Conservation (phyloP, 2,329 filamentous ascomycete genomes). For the Ilyonectria destructans region DNA sequence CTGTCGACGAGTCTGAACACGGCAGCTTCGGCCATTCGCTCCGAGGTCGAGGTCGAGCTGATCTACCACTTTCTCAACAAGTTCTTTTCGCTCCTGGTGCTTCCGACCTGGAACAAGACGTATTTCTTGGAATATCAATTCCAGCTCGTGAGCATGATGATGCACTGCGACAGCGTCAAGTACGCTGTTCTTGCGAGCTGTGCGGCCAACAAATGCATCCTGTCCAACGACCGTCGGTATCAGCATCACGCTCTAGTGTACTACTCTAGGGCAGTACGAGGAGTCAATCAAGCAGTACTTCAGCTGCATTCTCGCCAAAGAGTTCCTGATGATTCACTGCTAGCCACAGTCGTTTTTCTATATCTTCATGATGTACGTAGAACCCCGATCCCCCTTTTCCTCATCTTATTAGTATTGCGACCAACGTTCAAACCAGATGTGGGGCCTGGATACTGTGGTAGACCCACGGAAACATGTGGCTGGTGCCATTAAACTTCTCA, state of each 20-base stretch:
- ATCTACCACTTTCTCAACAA: slow-evolving; percentile 32
- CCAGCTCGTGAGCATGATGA: slow-evolving; percentile 29
- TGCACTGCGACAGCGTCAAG: slow-evolving; percentile 27
- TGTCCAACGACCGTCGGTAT: slow-evolving; percentile 20
- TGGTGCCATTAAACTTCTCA: slow-evolving; percentile 29
- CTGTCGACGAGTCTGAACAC: too few relatives aligned
- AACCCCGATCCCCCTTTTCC: background rate
- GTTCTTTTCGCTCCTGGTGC: slow-evolving; percentile 22
- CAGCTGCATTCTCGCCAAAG: background rate
- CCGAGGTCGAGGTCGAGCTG: slow-evolving; percentile 24
- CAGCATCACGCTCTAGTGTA: slow-evolving; percentile 21
- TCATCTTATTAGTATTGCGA: too few relatives aligned
- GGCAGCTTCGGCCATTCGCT: background rate
- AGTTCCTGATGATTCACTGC: slow-evolving; percentile 16
- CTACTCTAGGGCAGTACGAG: slow-evolving; percentile 26
- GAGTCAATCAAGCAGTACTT: slow-evolving; percentile 10
- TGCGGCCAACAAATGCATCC: slow-evolving; percentile 31
- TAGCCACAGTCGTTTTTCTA: slow-evolving; percentile 22
- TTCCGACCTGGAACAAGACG: slow-evolving; percentile 26
- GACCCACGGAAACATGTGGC: slow-evolving; percentile 29
- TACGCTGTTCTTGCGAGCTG: slow-evolving; percentile 26
- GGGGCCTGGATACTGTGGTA: slow-evolving; percentile 24
- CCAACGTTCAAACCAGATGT: slow-evolving; percentile 10
- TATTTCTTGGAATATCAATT: slow-evolving; percentile 25
- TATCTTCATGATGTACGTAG: slow-evolving; percentile 27